Conservation (phyloP, 2,329 filamentous ascomycete genomes). For the Aspergillus tubingensis region DNA sequence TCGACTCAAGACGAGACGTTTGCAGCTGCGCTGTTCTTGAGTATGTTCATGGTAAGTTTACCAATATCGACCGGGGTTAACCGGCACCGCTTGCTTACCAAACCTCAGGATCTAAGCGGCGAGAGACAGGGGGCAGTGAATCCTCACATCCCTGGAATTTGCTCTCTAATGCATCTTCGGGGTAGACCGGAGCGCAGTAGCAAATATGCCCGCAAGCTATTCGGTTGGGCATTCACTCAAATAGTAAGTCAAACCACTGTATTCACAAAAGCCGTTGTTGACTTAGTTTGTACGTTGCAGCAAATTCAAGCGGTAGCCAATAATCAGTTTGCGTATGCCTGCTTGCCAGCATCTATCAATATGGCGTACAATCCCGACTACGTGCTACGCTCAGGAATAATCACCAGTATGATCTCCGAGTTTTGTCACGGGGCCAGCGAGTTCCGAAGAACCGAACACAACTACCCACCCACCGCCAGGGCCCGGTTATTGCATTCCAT, state of each 20-base stretch:
- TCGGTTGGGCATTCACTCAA: conserved; percentile 3
- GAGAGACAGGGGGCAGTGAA: not conserved
- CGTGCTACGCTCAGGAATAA: not conserved
- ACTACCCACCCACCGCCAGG: not conserved
- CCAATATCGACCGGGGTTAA: not conserved
- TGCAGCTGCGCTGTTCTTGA: conserved; percentile 3
- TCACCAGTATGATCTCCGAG: conserved; percentile 5
- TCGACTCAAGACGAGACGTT: not conserved
- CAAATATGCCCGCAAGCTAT: conserved; percentile 1
- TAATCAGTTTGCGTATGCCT: conserved; percentile 2
- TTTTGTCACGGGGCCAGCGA: not conserved
- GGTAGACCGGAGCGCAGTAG: conserved; percentile 1
- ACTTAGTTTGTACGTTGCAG: not conserved
- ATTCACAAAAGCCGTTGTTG: not conserved
- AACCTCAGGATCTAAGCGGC: not conserved
- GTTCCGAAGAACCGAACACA: not conserved
- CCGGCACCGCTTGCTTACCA: not conserved
- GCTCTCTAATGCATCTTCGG: conserved; percentile 2
- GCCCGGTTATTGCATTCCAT: not conserved
- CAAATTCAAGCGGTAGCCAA: conserved; percentile 3
- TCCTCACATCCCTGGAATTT: conserved; percentile 3
- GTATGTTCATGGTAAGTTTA: not conserved
- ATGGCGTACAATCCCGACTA: conserved; percentile 2
- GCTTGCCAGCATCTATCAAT: not conserved
- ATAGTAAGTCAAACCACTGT: not conserved